Percentiles rank a stretch among this genome's conserved stretches.
Conservation (phyloP, 179 eudicot species). For the Beta lomatogona region DNA sequence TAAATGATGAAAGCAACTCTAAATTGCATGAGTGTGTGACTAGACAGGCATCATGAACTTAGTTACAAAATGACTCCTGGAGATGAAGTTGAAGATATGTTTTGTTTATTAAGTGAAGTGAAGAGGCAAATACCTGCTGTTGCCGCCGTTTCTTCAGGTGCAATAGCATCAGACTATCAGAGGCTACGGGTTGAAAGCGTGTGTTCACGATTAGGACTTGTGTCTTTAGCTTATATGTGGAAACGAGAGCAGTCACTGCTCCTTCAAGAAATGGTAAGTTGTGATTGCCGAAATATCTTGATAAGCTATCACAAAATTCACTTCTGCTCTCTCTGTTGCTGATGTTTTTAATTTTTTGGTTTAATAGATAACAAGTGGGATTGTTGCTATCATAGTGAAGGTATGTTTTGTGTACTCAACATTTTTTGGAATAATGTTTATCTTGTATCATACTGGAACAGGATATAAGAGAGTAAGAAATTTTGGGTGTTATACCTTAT, state of each 20-base stretch:
- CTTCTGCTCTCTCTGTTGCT: slow-evolving; percentile 10
- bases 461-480: not conserved
- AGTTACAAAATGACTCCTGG: slow-evolving; percentile 85
- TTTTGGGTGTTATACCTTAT: not conserved
- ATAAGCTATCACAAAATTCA: not conserved
- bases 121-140: slow-evolving; percentile 77
- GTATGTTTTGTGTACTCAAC: slow-evolving; percentile 37
- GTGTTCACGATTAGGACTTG: slow-evolving; percentile 91
- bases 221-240: slow-evolving; percentile 96
- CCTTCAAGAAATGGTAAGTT: slow-evolving; percentile 78
- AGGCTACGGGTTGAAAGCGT: slow-evolving; percentile 95
- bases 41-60: slow-evolving; percentile 70
- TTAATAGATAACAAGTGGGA: slow-evolving; percentile 68
- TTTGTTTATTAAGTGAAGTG: slow-evolving; percentile 72
- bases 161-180: slow-evolving; percentile 98
- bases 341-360: slow-evolving; percentile 26
- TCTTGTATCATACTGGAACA: slow-evolving; percentile 1
- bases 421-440: not conserved
- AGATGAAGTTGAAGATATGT: slow-evolving; percentile 98
- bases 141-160: slow-evolving; percentile 93
- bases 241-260: slow-evolving; percentile 87
- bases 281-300: not conserved
- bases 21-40: slow-evolving; percentile 20
- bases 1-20: slow-evolving; percentile 6
- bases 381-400: slow-evolving; percentile 79